Base-by-base conservation (phyloP, 805 yeast genomes). In the Kodamaea nitidulidarum region DNA sequence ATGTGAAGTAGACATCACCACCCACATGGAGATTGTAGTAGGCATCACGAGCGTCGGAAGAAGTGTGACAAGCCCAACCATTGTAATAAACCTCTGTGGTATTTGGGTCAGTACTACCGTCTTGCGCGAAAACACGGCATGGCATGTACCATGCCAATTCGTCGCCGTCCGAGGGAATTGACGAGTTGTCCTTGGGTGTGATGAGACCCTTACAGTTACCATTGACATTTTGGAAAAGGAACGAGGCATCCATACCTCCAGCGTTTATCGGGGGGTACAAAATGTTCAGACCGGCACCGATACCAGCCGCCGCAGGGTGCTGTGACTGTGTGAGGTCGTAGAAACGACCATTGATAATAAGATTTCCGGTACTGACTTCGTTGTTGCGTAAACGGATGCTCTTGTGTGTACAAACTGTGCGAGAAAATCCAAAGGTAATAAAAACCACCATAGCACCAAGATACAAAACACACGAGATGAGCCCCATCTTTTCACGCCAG, bases 71-170 rank as follows among this genome's bases (percentile, higher is more conserved):
- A 2, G 91, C 95, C 78, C 86, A 88, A 7, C 97, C 97, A 34
- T 71, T 63, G 58, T 88, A 90, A 55, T 80, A 79, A 15, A 71
- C 72, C 20, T 65, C 59, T 1, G 88, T 76, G 46, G 73, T 73
- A 56, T 85, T 84, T 28, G 86, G 84, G 20, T 61, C 41, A 2
- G 84, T 60, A 1, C 93, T 72, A 4, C 95, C 95, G 56, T 87
- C 86, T 49, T 78, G 83, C 30, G 67, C 61, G 38, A 76, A 67
- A 22, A 84, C 45, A 50, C 81, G 80, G 68, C 98, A 93, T 3
- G 98, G 98, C 82, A 90, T 88, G 63, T 93, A 93, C 96, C 96
- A 90, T 12, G 95, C 97, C 49, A 91, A 59, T 16, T 76, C 80
- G 22, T 75, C 74, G 29, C 65, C 71, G 40, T 75, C 70, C 35